phyloP scores from a whole-genome alignment of 768 basidiomycete genomes.

The Lactarius tabidus region DNA sequence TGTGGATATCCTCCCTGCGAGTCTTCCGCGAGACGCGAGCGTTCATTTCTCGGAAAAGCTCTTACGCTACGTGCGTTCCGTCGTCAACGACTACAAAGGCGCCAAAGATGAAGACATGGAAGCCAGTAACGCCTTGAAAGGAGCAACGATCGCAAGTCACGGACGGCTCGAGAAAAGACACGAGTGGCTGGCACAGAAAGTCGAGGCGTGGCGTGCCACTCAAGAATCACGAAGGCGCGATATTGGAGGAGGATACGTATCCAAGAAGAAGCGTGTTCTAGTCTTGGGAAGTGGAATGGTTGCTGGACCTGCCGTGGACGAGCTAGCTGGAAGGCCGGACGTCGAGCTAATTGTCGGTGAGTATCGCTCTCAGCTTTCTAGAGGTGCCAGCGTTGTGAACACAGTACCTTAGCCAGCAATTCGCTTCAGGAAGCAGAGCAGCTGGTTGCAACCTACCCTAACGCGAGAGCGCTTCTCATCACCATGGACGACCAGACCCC shows the following conservation, averaged over 20 bases:
- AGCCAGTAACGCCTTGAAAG: conserved; percentile 44
- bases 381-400: background rate
- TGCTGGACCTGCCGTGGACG: conserved; percentile 79
- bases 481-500: conserved; percentile 51
- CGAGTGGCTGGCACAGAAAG: conserved; percentile 52
- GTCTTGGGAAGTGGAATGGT: conserved; percentile 96
- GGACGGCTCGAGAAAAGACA: conserved; percentile 55
- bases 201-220: conserved; percentile 41
- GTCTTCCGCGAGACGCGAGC: conserved; percentile 79
- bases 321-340: conserved; percentile 58
- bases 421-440: conserved; percentile 51
- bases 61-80: conserved; percentile 59
- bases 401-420: conserved; percentile 60
- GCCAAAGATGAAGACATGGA: conserved; percentile 30
- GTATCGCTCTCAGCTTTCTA: conserved; percentile 30
- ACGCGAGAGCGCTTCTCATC: conserved; percentile 53
- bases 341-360: conserved; percentile 74
- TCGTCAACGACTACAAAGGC: conserved; percentile 44
- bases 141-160: conserved; percentile 63
- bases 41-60: conserved; percentile 66
- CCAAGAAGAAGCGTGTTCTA: conserved; percentile 59
- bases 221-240: background rate
- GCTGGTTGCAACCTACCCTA: conserved; percentile 43
- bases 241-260: background rate
- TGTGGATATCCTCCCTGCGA: conserved; percentile 86